Evolutionary conservation across 2,329 filamentous ascomycete species (phyloP), one percentile per base, ranked within the genome.

Genomic region (Xylariaceae sp.): DNA sequence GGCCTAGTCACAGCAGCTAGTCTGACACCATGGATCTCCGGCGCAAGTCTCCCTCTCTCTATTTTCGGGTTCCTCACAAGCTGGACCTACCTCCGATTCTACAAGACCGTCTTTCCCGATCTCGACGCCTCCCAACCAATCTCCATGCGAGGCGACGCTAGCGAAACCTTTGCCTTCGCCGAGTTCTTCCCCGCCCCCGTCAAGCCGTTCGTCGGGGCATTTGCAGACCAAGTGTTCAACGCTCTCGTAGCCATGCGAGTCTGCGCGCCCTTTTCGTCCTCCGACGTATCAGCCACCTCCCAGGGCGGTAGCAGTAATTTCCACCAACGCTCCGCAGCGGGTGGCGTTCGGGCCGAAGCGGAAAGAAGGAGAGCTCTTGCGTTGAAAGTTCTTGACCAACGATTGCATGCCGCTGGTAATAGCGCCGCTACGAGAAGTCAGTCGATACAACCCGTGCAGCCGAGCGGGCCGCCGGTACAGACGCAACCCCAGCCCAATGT

Each of bases 61-160:
- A 76, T 88, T 70, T 86, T 87, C 63, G 91, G 90, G 55, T 88
- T 99, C 71, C 71, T 96, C 57, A 86, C 86, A 8, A 91, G 89
- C 70, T 99, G 92, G 92, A 89, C 88, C 43, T 97, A 97, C 72
- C 84, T 99, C 19, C 89, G 94, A 62, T 99, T 97, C 78, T 96
- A 89, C 78, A 95, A 96, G 74, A 74, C 78, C 53, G 81, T 86
- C 55, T 86, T 86, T 66, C 83, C 84, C 53, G 84, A 87, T 64
- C 80, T 87, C 58, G 84, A 86, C 64, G 74, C 79, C 9, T 79
- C 80, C 7, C 83, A 87, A 65, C 71, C 80, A 2, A 68, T 78
- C 4, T 76, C 80, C 6, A 82, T 95, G 63, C 88, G 86, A 60
- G 94, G 94, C 59, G 94, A 99, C 70, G 89, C 94, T 37, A 95